Evolutionary conservation across 2,329 filamentous ascomycete species (phyloP), one percentile per base, ranked within the genome.

Genomic region (Xylariaceae sp.): DNA sequence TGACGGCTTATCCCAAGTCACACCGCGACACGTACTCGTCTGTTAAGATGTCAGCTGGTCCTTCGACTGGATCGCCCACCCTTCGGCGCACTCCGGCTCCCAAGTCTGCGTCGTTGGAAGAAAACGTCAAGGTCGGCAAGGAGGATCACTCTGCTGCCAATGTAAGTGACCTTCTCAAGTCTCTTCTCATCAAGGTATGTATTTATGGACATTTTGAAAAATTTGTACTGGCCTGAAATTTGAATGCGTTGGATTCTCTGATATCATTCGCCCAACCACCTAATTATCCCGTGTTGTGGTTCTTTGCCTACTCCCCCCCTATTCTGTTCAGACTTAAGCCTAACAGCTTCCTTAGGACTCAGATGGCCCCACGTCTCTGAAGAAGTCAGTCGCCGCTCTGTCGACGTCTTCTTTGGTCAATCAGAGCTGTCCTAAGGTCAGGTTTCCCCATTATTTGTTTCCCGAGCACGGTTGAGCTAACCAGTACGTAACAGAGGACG

Each of bases 331-430:
- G n/a, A n/a, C 11, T 11, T 26, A 11, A 26, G 13, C 30, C 30
- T 16, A 13, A 41, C n/a, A 13, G 6, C 29, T 22, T 38, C 46
- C 45, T 32, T 34, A 61, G 56, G 56, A 55, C 17, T 42, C 49
- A 19, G 52, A 57, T 42, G 43, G 24, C 15, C 15, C 45, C 19
- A 38, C 49, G 15, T 51, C 53, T 39, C 50, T 53, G 48, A 73
- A 73, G 56, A 74, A 71, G 51, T 59, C 63, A n/a, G 61, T 73
- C 22, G 62, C 66, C 29, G 67, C 68, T 30, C 64, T 81, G 48
- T 60, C 70, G 19, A 71, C 76, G 4, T 76, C 72, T 37, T 80
- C 76, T 54, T 59, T 80, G 50, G 69, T 67, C 42, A 81, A 80
- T 44, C 75, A 79, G 59, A 67, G 65, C 52, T 65, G 59, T 48